Percentiles rank a stretch among this genome's conserved stretches.
Conservation (phyloP, 257 asterid genomes). For the Rhazya stricta region DNA sequence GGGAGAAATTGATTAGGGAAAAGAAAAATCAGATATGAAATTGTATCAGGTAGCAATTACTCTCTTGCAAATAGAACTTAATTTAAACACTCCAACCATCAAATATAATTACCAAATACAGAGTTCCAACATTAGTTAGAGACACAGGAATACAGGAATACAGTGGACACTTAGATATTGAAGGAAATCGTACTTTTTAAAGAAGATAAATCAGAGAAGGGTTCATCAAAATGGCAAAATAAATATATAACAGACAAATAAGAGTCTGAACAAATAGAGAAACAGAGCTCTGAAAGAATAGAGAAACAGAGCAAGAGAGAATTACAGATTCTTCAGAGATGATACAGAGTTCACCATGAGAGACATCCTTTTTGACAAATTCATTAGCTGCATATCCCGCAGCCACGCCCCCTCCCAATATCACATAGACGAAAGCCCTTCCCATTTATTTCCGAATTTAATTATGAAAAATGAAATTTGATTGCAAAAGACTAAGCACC, state of each 20-base stretch:
- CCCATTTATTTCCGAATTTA: constrained; percentile 47
- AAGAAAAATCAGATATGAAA: neutral
- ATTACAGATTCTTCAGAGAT: constrained; percentile 85
- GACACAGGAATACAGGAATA: neutral
- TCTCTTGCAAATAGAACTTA: neutral
- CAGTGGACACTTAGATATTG: neutral
- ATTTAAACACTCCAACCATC: neutral
- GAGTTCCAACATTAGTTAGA: neutral
- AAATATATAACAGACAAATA: neutral
- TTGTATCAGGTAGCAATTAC: too few relatives aligned
- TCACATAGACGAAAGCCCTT: constrained; percentile 86
- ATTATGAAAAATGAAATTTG: neutral
- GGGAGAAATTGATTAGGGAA: neutral
- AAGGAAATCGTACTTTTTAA: neutral
- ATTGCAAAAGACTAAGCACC: neutral
- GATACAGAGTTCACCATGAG: constrained; percentile 89
- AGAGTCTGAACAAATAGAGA: neutral
- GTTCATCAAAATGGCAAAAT: neutral
- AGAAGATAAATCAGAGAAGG: neutral
- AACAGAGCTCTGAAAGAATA: neutral
- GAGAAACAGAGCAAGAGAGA: constrained; percentile 5
- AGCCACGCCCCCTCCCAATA: constrained; percentile 91
- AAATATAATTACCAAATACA: neutral
- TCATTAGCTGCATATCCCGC: constrained; percentile 95
- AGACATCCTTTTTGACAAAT: constrained; percentile 66